Conservation (phyloP, 2,329 filamentous ascomycete genomes). For the Diplodia intermedia region DNA sequence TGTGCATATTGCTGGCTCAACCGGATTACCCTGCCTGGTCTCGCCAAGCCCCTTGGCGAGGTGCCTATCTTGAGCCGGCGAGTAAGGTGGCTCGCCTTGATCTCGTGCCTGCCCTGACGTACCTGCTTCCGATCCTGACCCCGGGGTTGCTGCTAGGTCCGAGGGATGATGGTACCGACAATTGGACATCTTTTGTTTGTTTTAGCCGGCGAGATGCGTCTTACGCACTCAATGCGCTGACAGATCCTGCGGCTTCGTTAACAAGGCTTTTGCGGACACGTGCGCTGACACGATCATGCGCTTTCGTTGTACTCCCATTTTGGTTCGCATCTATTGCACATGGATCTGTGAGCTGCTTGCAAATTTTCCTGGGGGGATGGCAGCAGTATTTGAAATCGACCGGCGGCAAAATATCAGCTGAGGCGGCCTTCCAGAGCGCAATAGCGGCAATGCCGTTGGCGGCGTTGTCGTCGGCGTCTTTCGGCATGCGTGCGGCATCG, state of each 20-base stretch:
- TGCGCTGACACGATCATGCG: neutral
- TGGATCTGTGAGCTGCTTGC: too few species aligned
- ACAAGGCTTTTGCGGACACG: neutral
- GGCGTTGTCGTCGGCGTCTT: neutral
- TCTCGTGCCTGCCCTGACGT: constrained; percentile 4
- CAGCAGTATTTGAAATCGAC: neutral
- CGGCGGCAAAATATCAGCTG: constrained; percentile 7
- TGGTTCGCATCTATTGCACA: too few species aligned
- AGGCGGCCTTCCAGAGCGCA: neutral
- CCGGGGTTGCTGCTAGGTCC: too few species aligned
- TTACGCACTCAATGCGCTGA: too few species aligned
- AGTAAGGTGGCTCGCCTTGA: constrained; percentile 20
- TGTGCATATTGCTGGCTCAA: neutral
- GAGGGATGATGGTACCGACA: too few species aligned
- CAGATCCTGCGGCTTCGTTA: neutral
- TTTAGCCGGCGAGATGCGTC: too few species aligned
- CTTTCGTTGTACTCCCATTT: neutral
- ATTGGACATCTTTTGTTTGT: too few species aligned
- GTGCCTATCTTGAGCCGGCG: constrained; percentile 1
- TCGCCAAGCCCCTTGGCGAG: constrained; percentile 22
- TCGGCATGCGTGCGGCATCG: constrained; percentile 19
- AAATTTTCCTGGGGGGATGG: neutral
- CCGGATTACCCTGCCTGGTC: neutral
- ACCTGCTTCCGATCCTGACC: too few species aligned
- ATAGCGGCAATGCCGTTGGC: constrained; percentile 5